Evolutionary conservation across 305 asterid species (phyloP).

Genomic region (Plantago coronopus): DNA sequence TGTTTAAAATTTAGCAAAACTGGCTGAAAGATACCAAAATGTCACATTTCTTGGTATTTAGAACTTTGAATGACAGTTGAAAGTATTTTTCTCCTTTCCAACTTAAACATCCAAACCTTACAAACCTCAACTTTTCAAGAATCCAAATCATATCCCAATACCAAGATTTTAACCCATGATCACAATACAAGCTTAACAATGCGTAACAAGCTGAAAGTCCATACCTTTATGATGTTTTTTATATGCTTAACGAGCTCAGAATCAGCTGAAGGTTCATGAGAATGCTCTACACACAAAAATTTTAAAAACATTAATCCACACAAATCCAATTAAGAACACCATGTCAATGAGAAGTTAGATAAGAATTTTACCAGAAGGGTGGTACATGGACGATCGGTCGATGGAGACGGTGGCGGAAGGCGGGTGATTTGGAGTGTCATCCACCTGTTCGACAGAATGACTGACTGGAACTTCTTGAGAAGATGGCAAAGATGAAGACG

Average conservation of each 20-base stretch:
- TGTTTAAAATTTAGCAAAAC: no score
- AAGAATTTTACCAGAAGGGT: constrained; percentile 47
- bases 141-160: no score
- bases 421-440: constrained; percentile 31
- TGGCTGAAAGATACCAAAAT: no score
- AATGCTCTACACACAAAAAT: constrained; percentile 53
- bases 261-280: constrained; percentile 53
- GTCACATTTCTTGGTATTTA: no score
- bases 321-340: not conserved
- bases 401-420: constrained; percentile 60
- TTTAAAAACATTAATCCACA: constrained; percentile 12
- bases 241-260: constrained; percentile 83
- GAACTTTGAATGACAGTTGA: no score
- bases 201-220: not conserved
- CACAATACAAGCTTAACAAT: not conserved
- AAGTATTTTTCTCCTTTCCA: no score
- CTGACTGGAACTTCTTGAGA: constrained; percentile 28
- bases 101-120: no score
- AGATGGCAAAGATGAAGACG: constrained; percentile 26
- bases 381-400: constrained; percentile 70
- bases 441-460: constrained; percentile 60
- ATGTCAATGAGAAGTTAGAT: not conserved
- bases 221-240: constrained; percentile 71
- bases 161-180: no score
- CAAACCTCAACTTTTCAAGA: no score